phyloP scores from a whole-genome alignment of 305 asterid species.

The Fraxinus greggii region DNA sequence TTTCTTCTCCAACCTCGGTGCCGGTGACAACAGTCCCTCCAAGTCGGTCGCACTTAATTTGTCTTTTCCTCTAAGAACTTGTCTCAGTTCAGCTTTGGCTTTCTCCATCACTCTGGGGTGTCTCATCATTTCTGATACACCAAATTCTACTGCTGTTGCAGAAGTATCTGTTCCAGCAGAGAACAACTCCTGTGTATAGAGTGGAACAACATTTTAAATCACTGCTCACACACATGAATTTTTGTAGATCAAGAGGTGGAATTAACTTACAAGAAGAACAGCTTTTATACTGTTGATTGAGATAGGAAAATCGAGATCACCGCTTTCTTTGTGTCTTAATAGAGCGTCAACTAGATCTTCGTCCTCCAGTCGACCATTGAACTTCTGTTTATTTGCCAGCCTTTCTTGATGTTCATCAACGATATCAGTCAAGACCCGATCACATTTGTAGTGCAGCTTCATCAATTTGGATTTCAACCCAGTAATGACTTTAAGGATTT shows the following conservation, averaged over 20 bases:
- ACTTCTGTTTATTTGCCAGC: background rate
- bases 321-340: background rate
- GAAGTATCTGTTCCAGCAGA: slow-evolving; percentile 27
- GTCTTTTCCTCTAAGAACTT: slow-evolving; percentile 14
- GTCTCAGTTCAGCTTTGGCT: slow-evolving; percentile 31
- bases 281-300: slow-evolving; percentile 24
- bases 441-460: slow-evolving; percentile 13
- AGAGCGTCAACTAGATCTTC: slow-evolving; percentile 33
- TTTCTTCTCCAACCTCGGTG: no score
- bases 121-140: slow-evolving; percentile 21
- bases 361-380: background rate
- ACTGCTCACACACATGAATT: background rate
- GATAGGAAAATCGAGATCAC: background rate
- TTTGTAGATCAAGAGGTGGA: background rate
- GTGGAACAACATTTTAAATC: background rate
- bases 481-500: slow-evolving; percentile 20
- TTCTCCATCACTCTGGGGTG: slow-evolving; percentile 15
- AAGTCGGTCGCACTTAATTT: slow-evolving; percentile 15
- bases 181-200: slow-evolving; percentile 18
- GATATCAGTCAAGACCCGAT: slow-evolving; percentile 19
- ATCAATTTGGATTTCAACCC: slow-evolving; percentile 16
- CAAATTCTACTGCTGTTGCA: slow-evolving; percentile 12
- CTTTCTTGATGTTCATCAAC: slow-evolving; percentile 23
- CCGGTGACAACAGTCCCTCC: slow-evolving; percentile 15
- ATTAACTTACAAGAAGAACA: slow-evolving; percentile 6